A percentile compares a stretch with the other conserved stretches of the same genome.
Conservation (phyloP, 176 grass and related monocot genomes). For the Pontederia paniculata region DNA sequence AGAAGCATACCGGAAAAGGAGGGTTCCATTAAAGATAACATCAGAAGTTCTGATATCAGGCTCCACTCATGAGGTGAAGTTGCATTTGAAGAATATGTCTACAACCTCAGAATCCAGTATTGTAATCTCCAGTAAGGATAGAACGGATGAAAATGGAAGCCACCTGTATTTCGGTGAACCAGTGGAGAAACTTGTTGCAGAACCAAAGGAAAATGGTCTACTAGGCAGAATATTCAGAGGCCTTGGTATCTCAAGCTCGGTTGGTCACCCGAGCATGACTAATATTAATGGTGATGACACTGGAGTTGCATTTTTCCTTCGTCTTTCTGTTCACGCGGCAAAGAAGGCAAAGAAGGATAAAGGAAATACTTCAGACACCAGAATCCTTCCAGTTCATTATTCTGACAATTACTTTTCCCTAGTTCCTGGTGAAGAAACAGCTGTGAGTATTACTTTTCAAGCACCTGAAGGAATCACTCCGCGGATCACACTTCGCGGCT, state of each 20-base stretch:
- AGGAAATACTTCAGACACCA: constrained; percentile 43
- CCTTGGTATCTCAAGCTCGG: constrained; percentile 13
- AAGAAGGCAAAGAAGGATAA: constrained; percentile 24
- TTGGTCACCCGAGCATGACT: constrained; percentile 11
- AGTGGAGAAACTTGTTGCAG: not conserved
- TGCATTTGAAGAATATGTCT: constrained; percentile 58
- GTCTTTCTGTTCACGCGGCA: constrained; percentile 65
- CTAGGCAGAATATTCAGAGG: constrained; percentile 33
- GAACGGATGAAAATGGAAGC: constrained; percentile 9
- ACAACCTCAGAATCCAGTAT: constrained; percentile 29
- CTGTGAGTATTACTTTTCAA: constrained; percentile 50
- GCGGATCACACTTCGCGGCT: constrained; percentile 53
- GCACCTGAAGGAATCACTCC: constrained; percentile 46
- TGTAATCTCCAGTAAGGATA: not conserved
- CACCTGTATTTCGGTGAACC: constrained; percentile 1
- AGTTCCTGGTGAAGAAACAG: constrained; percentile 55
- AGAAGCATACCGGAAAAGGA: constrained; percentile 48
- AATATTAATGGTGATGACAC: constrained; percentile 45
- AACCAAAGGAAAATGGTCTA: constrained; percentile 17
- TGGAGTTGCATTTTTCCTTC: constrained; percentile 82
- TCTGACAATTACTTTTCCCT: constrained; percentile 85
- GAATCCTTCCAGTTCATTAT: constrained; percentile 95
- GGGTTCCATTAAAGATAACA: constrained; percentile 51
- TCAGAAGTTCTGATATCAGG: constrained; percentile 55
- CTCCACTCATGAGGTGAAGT: constrained; percentile 35